Evolutionary conservation across 495 filamentous ascomycete species (phyloP).

Genomic region (Chlorociboria aeruginascens): DNA sequence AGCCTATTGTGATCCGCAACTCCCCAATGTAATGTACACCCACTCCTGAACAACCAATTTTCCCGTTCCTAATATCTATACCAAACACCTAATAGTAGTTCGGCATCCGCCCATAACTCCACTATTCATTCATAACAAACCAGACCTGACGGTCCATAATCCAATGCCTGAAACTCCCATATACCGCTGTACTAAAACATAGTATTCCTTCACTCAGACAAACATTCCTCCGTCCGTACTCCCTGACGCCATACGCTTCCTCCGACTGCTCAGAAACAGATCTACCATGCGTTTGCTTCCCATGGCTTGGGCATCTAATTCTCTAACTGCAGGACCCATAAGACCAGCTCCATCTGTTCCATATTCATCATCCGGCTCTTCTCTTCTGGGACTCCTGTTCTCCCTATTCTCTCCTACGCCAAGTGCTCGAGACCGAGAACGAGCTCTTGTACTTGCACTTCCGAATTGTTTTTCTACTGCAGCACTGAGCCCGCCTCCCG

Average conservation of each 20-base stretch:
- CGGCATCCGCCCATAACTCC: too few relatives aligned
- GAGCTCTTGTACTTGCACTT: not conserved
- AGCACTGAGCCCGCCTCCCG: not conserved
- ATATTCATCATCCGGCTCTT: constrained; percentile 17
- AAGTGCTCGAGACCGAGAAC: not conserved
- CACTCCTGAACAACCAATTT: too few relatives aligned
- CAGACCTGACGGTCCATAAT: too few relatives aligned
- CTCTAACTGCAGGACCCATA: constrained; percentile 10
- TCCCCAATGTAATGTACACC: too few relatives aligned
- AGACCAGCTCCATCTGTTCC: constrained; percentile 15
- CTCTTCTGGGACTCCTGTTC: not conserved
- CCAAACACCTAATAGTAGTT: too few relatives aligned
- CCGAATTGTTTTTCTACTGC: constrained; percentile 11
- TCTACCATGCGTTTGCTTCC: constrained; percentile 50
- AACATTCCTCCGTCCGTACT: too few relatives aligned
- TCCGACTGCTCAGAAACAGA: constrained; percentile 42
- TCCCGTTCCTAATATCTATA: too few relatives aligned
- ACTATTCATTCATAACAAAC: too few relatives aligned
- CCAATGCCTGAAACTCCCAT: too few relatives aligned
- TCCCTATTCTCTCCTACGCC: not conserved
- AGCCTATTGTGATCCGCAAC: too few relatives aligned
- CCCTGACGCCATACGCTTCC: constrained; percentile 26
- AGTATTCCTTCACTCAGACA: too few relatives aligned
- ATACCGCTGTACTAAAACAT: too few relatives aligned
- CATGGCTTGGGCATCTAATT: constrained; percentile 22